phyloP scores from a whole-genome alignment of 371 early-diverging fungal genomes.

The Umbelopsis sp. region DNA sequence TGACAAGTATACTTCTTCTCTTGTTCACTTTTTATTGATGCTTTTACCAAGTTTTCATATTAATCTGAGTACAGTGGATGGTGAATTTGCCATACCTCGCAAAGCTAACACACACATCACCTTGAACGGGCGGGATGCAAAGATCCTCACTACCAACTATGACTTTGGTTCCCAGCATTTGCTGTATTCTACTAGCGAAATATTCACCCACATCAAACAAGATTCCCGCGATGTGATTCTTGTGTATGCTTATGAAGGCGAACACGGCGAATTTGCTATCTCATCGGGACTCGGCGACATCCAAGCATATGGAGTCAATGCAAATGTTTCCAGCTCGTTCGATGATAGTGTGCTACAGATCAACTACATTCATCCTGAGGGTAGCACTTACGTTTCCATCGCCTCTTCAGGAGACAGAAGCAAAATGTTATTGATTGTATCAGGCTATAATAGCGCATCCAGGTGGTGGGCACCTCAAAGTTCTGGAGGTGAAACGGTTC shows the following conservation, averaged over 20 bases:
- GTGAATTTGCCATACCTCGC: conserved; percentile 13
- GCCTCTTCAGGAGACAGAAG: conserved; percentile 1
- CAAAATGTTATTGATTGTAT: conserved; percentile 23
- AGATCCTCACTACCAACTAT: conserved; percentile 25
- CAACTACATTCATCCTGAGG: conserved; percentile 28
- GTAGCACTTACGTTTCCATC: conserved; percentile 21
- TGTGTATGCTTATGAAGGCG: conserved; percentile 27
- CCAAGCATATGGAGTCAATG: conserved; percentile 6
- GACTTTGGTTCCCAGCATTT: conserved; percentile 29
- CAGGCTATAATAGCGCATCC: conserved; percentile 24
- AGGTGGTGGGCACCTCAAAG: conserved; percentile 28
- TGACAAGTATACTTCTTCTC: no score
- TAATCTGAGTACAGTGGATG: background rate
- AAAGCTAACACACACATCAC: background rate
- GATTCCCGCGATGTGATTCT: conserved; percentile 24
- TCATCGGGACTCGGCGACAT: conserved; percentile 7
- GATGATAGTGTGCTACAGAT: conserved; percentile 21
- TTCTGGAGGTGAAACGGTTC: conserved; percentile 3
- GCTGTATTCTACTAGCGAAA: conserved; percentile 29
- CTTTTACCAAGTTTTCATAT: background rate
- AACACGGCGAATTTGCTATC: conserved; percentile 30
- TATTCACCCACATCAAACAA: conserved; percentile 23
- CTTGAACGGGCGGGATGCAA: conserved; percentile 33
- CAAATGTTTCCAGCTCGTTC: conserved; percentile 6
- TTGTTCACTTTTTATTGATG: no score